Conservation (phyloP, 139 green algal genomes). For the Yamagishiella unicocca region DNA sequence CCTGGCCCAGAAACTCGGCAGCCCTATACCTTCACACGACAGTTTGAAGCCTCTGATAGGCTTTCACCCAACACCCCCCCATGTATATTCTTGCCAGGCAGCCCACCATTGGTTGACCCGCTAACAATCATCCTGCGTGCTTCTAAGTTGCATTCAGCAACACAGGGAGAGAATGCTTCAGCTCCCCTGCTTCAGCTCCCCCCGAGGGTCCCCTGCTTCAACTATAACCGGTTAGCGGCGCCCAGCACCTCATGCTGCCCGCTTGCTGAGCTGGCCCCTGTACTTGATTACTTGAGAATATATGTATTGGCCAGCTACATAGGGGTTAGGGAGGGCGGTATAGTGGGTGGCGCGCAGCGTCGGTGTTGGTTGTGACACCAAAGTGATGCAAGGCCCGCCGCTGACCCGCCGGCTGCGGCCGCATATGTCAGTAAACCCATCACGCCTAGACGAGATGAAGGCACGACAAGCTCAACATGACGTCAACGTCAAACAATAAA, state of each 20-base stretch:
- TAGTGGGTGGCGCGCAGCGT: background rate
- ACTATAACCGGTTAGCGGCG: background rate
- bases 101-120: background rate
- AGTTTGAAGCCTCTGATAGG: too few relatives aligned
- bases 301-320: background rate
- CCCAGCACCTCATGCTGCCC: background rate
- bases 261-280: conserved; percentile 2
- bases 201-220: too few relatives aligned
- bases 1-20: too few relatives aligned
- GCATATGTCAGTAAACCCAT: background rate
- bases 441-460: too few relatives aligned
- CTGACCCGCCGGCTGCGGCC: background rate
- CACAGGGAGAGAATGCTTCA: too few relatives aligned
- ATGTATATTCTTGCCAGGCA: background rate
- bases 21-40: too few relatives aligned
- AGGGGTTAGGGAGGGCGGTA: background rate
- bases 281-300: background rate
- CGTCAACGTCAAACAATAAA: background rate
- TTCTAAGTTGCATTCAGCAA: background rate
- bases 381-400: background rate
- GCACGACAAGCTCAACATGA: background rate
- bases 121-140: background rate
- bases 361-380: background rate
- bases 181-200: too few relatives aligned
- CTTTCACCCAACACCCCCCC: background rate